phyloP scores from a whole-genome alignment of 768 basidiomycete species.

The Suillus tomentosus region DNA sequence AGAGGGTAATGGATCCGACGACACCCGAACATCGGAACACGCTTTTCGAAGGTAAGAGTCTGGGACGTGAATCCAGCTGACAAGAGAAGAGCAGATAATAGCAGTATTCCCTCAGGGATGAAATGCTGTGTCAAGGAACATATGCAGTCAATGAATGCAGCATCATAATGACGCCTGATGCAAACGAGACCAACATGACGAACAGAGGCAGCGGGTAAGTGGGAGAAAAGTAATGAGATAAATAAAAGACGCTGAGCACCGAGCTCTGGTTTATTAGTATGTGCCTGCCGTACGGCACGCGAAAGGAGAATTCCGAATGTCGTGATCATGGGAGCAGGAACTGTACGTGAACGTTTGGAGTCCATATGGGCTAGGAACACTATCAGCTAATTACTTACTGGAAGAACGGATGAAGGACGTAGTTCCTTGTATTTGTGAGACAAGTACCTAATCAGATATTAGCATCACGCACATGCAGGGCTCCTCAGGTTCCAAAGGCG shows the following conservation, averaged over 20 bases:
- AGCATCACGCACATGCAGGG: background rate
- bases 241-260: background rate
- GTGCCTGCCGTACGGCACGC: background rate
- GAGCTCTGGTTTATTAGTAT: background rate
- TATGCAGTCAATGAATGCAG: background rate
- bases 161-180: background rate
- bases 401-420: background rate
- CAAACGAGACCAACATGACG: background rate
- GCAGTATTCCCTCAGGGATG: background rate
- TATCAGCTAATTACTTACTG: background rate
- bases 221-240: background rate
- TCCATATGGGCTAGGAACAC: background rate
- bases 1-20: background rate
- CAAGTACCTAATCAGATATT: background rate
- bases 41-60: background rate
- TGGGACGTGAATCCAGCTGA: background rate
- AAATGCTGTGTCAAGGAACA: background rate
- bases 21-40: background rate
- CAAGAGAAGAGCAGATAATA: background rate
- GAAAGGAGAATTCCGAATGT: background rate
- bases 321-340: background rate
- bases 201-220: background rate
- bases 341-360: background rate
- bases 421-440: background rate
- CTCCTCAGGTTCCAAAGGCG: background rate